A percentile compares a stretch with the other conserved stretches of the same genome.
Evolutionary conservation across 176 grass and related monocot species (phyloP).

Genomic region (Juncus effusus): DNA sequence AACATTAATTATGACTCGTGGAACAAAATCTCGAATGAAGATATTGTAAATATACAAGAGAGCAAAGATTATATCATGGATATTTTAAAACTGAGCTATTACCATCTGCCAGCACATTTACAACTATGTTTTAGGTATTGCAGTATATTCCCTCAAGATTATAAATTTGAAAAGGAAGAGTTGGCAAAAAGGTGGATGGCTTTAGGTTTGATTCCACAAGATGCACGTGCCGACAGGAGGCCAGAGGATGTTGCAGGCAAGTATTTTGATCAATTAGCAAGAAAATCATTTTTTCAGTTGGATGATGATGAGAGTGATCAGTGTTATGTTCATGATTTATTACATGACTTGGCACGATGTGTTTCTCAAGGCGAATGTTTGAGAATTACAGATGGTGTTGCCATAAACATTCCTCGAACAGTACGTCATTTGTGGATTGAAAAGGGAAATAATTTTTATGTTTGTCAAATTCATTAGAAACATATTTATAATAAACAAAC

Average conservation of each 20-base stretch:
- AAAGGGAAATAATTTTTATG: background rate
- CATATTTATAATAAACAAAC: no score
- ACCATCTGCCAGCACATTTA: slow-evolving; percentile 22
- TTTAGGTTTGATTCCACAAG: background rate
- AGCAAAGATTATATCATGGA: slow-evolving; percentile 18
- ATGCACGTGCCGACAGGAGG: background rate
- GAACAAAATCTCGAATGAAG: background rate
- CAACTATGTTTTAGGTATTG: slow-evolving; percentile 38
- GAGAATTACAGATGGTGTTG: background rate
- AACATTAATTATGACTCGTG: slow-evolving; percentile 5
- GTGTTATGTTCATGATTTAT: background rate
- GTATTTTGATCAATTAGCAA: slow-evolving; percentile 8
- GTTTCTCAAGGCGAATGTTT: slow-evolving; percentile 25
- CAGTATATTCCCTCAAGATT: slow-evolving; percentile 51
- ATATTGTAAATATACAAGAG: slow-evolving; percentile 17
- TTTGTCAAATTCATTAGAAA: no score
- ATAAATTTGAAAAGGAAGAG: slow-evolving; percentile 34
- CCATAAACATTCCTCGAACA: background rate
- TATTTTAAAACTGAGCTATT: slow-evolving; percentile 31
- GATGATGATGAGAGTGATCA: background rate
- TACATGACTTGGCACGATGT: slow-evolving; percentile 24
- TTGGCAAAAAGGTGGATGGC: slow-evolving; percentile 40
- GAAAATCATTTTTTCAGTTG: slow-evolving; percentile 25
- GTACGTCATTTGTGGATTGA: slow-evolving; percentile 16
- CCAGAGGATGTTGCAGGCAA: slow-evolving; percentile 21